Evolutionary conservation across 2,329 filamentous ascomycete species (phyloP), one percentile per base, ranked within the genome.

Genomic region (Trichoderma guizhouense): DNA sequence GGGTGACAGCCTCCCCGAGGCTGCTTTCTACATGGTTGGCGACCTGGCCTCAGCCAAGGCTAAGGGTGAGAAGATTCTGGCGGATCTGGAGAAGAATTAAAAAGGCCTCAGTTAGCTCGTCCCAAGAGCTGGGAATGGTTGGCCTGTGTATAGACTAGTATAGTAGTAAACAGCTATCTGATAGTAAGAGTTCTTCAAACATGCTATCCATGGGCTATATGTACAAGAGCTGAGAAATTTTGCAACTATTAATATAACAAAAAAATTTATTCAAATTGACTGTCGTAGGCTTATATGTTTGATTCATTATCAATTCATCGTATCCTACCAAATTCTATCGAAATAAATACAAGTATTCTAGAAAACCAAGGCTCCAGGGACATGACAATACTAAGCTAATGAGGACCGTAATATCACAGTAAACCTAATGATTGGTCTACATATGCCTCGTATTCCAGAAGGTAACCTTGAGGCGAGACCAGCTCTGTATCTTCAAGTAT

Each of bases 51-150:
- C 93, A 76, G 96, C 95, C 78, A 93, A 93, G 83, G 91, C 89
- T 82, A 99, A 99, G 94, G 96, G 95, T 88, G 95, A 98, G 91
- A 97, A 98, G 94, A 98, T 99, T 89, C 88, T 99, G 83, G 95
- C 96, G 79, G 96, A 98, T 80, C 89, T 98, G 80, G 93, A 96
- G 84, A 86, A 86, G 80, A 86, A 85, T 80, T 85, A 86, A 84
- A 79, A 75, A 77, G 75, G 75, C 78, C 79, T 57, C 77, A 75
- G 75, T 78, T 79, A 76, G 76, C 77, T 80, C 79, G 81, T 81
- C 78, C 76, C 77, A 75, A 78, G 78, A 77, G 79, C 78, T 76
- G 75, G 76, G 77, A 75, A 75, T 72, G 77, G 77, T 73, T 76
- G 83, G 82, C 83, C 82, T 85, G 85, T 89, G 86, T 88, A 87